Percentiles rank a stretch among this genome's conserved stretches.
Conservation (phyloP, 2,329 filamentous ascomycete genomes). For the Akanthomyces lecanii region DNA sequence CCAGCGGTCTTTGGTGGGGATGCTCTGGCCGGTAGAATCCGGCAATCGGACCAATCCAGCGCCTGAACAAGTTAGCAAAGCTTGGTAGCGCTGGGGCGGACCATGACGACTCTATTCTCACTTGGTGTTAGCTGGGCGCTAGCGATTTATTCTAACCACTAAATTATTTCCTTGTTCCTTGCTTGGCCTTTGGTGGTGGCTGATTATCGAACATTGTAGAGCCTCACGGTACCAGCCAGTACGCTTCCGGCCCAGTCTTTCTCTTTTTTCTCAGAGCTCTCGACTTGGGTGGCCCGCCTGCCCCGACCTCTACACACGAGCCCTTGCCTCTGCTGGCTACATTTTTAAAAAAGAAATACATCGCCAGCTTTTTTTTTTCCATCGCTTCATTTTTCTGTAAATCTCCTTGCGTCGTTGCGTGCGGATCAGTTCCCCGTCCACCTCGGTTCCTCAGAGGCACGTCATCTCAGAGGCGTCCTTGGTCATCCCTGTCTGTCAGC, state of each 20-base stretch:
- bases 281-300: background rate
- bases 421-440: too few relatives aligned
- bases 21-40: background rate
- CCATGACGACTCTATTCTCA: background rate
- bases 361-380: background rate
- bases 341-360: background rate
- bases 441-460: background rate
- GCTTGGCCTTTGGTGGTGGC: background rate
- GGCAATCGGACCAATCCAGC: background rate
- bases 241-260: conserved; percentile 2
- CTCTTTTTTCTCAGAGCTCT: background rate
- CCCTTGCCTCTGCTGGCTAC: background rate
- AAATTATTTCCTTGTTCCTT: too few relatives aligned
- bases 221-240: background rate
- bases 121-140: too few relatives aligned
- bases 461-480: background rate
- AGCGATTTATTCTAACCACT: too few relatives aligned
- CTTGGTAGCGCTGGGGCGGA: background rate
- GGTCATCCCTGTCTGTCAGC: conserved; percentile 4
- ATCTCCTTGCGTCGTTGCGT: background rate
- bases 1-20: background rate
- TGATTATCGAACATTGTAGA: background rate
- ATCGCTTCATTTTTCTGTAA: background rate
- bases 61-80: too few relatives aligned
- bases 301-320: background rate